phyloP scores from a whole-genome alignment of 139 green algal genomes.

The Coccomyxa sp. region DNA sequence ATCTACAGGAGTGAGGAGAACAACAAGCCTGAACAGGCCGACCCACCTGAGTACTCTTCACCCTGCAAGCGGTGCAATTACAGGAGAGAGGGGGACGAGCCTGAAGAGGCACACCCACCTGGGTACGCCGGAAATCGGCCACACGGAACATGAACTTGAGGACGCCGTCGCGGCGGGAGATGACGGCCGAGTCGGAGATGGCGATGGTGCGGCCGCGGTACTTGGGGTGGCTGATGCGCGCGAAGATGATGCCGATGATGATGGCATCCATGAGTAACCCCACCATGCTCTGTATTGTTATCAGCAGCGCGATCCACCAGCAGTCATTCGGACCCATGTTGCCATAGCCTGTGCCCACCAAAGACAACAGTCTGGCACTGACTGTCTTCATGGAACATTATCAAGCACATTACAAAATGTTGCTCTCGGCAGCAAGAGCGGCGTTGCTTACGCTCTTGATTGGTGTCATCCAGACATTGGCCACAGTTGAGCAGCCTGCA shows the following conservation, averaged over 20 bases:
- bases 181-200: constrained; percentile 72
- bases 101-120: neutral
- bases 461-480: neutral
- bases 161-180: constrained; percentile 74
- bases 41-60: no score
- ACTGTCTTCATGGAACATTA: neutral
- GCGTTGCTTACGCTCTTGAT: neutral
- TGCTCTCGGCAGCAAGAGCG: neutral
- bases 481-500: neutral
- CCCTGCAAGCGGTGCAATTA: no score
- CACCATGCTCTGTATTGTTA: constrained; percentile 68
- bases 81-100: neutral
- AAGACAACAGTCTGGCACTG: no score
- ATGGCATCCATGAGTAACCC: constrained; percentile 66
- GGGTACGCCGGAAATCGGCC: constrained; percentile 59
- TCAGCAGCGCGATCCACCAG: constrained; percentile 50
- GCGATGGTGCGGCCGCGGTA: constrained; percentile 76
- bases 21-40: no score
- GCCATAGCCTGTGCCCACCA: constrained; percentile 45
- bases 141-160: constrained; percentile 93
- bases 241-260: constrained; percentile 78
- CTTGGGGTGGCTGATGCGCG: constrained; percentile 74
- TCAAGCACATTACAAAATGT: neutral
- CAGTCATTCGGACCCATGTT: constrained; percentile 67
- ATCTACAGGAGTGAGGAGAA: no score